These are phyloP conservation scores for Colletotrichum sp. DNA, from an alignment of 2,329 filamentous ascomycete species.

Conservation along the genomic window DNA sequence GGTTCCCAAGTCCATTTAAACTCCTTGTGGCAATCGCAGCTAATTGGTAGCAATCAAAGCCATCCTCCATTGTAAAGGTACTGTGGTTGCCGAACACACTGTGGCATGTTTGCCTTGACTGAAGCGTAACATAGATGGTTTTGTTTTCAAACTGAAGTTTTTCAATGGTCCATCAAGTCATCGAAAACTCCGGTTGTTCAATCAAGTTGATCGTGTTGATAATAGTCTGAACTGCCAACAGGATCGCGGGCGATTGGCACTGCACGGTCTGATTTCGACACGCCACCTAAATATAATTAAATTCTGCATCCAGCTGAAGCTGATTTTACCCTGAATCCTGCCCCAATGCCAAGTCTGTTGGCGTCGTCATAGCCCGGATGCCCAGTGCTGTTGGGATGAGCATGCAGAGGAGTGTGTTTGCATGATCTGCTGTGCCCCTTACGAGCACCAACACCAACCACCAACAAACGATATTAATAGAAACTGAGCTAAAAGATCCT, in stretches of 20 bases:
- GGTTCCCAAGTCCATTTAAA: background rate
- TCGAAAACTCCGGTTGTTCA: background rate
- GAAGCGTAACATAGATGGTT: background rate
- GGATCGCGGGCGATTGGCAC: background rate
- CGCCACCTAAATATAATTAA: background rate
- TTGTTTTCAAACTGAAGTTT: rapidly evolving
- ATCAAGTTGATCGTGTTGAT: background rate
- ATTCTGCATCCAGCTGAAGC: background rate
- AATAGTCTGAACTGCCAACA: background rate
- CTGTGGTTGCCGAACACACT: background rate
- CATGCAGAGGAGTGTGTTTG: background rate
- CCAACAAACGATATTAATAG: background rate
- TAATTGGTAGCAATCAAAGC: background rate
- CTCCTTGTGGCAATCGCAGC: background rate
- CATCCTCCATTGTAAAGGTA: background rate
- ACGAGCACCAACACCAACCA: background rate
- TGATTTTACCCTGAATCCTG: background rate
- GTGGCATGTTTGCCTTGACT: background rate
- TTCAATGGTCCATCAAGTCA: rapidly evolving
- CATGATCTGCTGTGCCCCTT: background rate
- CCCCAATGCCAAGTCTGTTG: background rate
- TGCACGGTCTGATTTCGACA: background rate
- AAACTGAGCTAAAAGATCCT: background rate
- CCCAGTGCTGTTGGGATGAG: background rate
- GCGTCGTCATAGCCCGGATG: background rate